Base-by-base conservation (phyloP, 2,329 filamentous ascomycete species). In the Lizonia empirigonia region DNA sequence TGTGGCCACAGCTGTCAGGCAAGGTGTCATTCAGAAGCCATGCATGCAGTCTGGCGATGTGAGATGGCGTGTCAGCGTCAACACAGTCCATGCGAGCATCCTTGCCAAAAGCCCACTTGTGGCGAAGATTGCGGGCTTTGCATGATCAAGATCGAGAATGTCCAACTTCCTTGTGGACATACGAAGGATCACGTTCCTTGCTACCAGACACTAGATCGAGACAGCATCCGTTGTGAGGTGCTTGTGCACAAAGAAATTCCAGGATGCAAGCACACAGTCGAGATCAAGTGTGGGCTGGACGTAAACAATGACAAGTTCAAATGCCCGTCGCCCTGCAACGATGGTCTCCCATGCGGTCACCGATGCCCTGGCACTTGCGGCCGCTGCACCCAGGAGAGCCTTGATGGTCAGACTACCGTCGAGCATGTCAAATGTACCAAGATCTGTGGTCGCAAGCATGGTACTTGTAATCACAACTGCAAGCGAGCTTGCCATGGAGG, bases 281-380 rank as follows among this genome's bases (percentile, higher is more conserved):
- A 45, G 0, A 73, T 85, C 1, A 57, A 66, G 5, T 90, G 87
- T 60, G 60, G 70, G 15, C 35, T 69, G 3, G 74, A 86, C 41
- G 77, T 85, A 7, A 53, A 59, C 0, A 35, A 53, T 0, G 20
- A 63, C 0, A 19, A 38, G 0, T 87, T 80, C 62, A 53, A 33
- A 1, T 91, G 87, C 62, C 46, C 37, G 0, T 70, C 67, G 1
- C 41, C 55, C 1, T 90, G 87, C 57, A 72, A 67, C 1, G 55
- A 58, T 0, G 33, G 63, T 0, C 73, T 84, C 1, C 22, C 67
- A 0, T 90, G 87, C 59, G 85, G 87, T 0, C 86, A 89, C 61
- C 49, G 47, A 1, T 89, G 86, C 20, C 52, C 62, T 5, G 73
- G 71, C 2, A 30, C 26, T 7, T 89, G 86, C 61, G 67, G 52